Base-by-base conservation (phyloP, 768 basidiomycete genomes). In the Pleurotus tuber-regium region DNA sequence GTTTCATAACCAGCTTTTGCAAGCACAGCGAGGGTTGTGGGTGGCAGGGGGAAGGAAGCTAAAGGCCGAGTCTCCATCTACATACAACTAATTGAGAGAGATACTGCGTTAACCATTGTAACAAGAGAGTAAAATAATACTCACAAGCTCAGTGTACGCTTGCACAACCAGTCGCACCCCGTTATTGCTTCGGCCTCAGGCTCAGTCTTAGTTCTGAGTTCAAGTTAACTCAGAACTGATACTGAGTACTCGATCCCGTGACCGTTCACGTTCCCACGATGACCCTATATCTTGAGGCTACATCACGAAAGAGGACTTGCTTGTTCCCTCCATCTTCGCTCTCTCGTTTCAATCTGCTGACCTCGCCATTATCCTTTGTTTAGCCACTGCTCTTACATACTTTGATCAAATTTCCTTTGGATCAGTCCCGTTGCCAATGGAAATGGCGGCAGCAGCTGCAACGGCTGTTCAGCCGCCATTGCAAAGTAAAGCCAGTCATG, bases 1-100 rank as follows among this genome's bases (percentile, higher is more conserved):
- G 75, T 81, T 59, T 81, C 76, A 58, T 84, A 87, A 4, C 85
- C 85, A 31, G 77, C 74, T 31, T 67, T 70, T 39, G 69, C 69
- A 28, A 87, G 67, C 3, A 73, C 73, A 12, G 70, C 66, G 26
- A 81, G 70, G 2, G 73, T 71, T 19, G 76, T 67, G 7, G 68
- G 63, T 2, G 82, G 72, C 11, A 84, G 70, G 52, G 66, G 67
- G 49, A 77, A 65, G 40, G 76, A 79, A 46, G 74, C 73, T 10
- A 82, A 62, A 2, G 76, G 71, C 39, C 76, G 75, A 25, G 73
- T 70, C 10, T 48, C 10, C 31, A 33, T 31, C 11, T 31, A 33
- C 25, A 48, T 46, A n/a, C n/a, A n/a, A n/a, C n/a, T n/a, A n/a
- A n/a, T n/a, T n/a, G n/a, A n/a, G n/a, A n/a, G n/a, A n/a, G n/a